phyloP scores from a whole-genome alignment of 257 asterid genomes.

The Handroanthus guayacan region DNA sequence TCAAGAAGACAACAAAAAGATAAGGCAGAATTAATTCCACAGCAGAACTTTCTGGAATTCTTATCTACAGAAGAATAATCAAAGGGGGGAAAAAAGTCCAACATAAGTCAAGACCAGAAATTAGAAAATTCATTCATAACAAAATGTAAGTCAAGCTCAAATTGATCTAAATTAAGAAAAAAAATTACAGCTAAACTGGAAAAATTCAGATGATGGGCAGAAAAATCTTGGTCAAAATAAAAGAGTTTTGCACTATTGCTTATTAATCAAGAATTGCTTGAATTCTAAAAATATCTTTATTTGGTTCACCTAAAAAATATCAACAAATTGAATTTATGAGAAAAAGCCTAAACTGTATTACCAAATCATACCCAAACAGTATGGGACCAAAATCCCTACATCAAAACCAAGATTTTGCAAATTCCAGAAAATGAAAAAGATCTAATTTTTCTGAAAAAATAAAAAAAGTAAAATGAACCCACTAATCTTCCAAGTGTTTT shows the following conservation, averaged over 20 bases:
- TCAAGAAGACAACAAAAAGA: neutral
- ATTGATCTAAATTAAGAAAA: constrained; percentile 14
- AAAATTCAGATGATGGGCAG: constrained; percentile 17
- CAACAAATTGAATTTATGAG: neutral
- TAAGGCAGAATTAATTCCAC: neutral
- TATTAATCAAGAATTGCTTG: neutral
- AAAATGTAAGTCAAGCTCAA: constrained; percentile 11
- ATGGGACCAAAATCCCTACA: neutral
- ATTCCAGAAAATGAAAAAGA: neutral
- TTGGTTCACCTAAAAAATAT: neutral
- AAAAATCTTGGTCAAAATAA: neutral
- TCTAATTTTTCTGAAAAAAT: neutral
- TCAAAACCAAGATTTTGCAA: constrained; percentile 12
- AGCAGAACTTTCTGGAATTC: constrained; percentile 35
- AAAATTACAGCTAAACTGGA: neutral
- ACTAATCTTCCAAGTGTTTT: constrained; percentile 8
- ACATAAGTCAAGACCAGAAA: neutral
- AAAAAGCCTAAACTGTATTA: neutral
- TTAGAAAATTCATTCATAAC: neutral
- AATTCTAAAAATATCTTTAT: neutral
- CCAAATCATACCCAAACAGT: constrained; percentile 19
- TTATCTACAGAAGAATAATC: neutral
- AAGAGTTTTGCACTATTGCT: neutral
- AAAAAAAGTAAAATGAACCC: constrained; percentile 21
- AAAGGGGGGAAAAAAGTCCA: neutral